A percentile compares a stretch with the other conserved stretches of the same genome.
Evolutionary conservation across 1,284 basidiomycete species (phyloP).

Genomic region (Leucoagaricus sp.): DNA sequence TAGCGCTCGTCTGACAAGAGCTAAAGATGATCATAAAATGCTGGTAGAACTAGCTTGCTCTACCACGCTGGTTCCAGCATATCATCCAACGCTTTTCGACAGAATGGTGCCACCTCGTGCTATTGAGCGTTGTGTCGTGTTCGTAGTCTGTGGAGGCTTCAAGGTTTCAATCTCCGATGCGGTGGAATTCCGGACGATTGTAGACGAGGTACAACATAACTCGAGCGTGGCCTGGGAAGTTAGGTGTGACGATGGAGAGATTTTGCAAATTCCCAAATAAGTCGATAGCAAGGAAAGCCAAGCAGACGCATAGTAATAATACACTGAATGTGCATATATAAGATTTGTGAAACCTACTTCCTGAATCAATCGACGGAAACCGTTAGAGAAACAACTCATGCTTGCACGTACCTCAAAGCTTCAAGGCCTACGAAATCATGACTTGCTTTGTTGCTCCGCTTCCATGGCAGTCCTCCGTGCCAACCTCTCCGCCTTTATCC

Average conservation of each 20-base stretch:
- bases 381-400: neutral
- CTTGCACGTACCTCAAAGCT: neutral
- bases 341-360: neutral
- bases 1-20: neutral
- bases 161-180: conserved; percentile 61
- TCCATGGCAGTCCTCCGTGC: conserved; percentile 43
- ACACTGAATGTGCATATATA: conserved; percentile 1
- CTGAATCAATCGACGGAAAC: neutral
- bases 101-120: conserved; percentile 41
- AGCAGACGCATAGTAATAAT: conserved; percentile 5
- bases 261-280: conserved; percentile 22
- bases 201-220: conserved; percentile 34
- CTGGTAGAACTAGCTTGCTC: conserved; percentile 74
- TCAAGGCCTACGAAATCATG: neutral
- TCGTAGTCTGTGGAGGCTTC: conserved; percentile 73
- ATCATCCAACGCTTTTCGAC: conserved; percentile 55
- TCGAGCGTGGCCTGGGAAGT: conserved; percentile 24
- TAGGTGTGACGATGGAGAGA: conserved; percentile 27
- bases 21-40: conserved; percentile 70
- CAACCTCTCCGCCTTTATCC: conserved; percentile 65
- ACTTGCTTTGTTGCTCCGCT: conserved; percentile 30
- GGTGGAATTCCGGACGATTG: conserved; percentile 42
- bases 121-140: conserved; percentile 47
- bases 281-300: neutral
- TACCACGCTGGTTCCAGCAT: conserved; percentile 65